Evolutionary conservation across 305 asterid genomes (phyloP), one percentile per base, ranked within the genome.

Genomic region (Fraxinus nigra): DNA sequence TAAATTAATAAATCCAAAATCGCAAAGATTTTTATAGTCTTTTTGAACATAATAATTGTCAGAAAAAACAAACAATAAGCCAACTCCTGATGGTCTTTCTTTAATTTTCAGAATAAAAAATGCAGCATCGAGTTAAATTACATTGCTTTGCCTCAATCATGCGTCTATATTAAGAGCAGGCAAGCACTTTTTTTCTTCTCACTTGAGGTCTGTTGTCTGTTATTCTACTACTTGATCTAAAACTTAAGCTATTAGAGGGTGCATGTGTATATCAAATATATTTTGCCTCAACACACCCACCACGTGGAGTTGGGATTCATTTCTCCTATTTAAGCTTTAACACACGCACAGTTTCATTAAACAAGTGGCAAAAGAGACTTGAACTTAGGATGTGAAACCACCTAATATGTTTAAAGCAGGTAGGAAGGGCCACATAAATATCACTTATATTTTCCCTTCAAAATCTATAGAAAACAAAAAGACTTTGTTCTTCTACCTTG

Each of bases 1-100:
- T 73, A 59, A 80, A 75, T 56, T 72, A 73, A 34, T 70, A 28
- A 72, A 83, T 75, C 13, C 72, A 28, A 72, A 38, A 20, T 33
- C 28, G 10, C 7, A 61, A 30, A 33, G 63, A 28, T 10, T 73
- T 35, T 26, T 16, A 43, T 78, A 65, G 76, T 38, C 63, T 79
- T 40, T 74, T 28, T 38, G 30, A 75, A 75, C 76, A 20, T 73
- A 48, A 59, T 20, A 48, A 24, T 37, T 26, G 59, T 33, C 13
- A 67, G 0, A 46, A 51, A 40, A 22, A 10, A 81, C n/a, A 4
- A 13, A 69, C 32, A 28, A 46, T 40, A 14, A 22, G 54, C 78
- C 34, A 32, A 28, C 30, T 40, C 40, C 38, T 5, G 24, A 78
- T 51, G 7, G 59, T 75, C 74, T 77, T 38, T 24, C 63, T 77